Percentiles rank a stretch among this genome's conserved stretches.
Conservation (phyloP, 495 filamentous ascomycete species). For the Emericellopsis terricola region DNA sequence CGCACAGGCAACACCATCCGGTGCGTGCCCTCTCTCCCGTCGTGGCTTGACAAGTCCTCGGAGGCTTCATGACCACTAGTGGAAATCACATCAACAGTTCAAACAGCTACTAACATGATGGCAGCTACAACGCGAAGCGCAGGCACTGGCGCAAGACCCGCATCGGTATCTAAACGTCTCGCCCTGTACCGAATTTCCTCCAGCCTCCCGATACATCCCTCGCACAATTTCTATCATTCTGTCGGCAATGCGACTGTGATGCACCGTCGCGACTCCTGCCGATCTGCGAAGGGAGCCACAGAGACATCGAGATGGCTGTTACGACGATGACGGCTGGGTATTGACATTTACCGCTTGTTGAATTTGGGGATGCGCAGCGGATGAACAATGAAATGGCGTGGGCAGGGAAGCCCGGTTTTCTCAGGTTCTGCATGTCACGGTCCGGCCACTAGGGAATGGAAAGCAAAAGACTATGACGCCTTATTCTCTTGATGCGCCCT, state of each 20-base stretch:
- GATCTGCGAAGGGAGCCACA: no score
- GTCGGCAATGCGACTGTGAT: no score
- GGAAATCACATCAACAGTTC: neutral
- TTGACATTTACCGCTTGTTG: no score
- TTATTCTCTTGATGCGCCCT: neutral
- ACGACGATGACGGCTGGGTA: neutral
- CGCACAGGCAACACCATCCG: conserved; percentile 97
- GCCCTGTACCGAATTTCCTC: no score
- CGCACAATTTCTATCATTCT: no score
- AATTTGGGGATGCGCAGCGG: neutral
- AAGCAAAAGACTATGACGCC: conserved; percentile 3
- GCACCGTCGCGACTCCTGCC: no score
- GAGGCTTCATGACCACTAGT: neutral
- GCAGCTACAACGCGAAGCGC: conserved; percentile 98
- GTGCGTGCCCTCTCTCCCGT: conserved; percentile 36
- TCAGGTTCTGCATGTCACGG: conserved; percentile 3
- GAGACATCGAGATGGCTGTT: no score
- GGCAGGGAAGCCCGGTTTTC: conserved; percentile 2
- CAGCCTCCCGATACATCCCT: no score
- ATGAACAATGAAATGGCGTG: neutral
- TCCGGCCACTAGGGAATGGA: conserved; percentile 3
- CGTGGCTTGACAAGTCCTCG: neutral
- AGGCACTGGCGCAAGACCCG: conserved; percentile 99
- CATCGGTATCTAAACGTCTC: conserved; percentile 64
- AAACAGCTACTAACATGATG: conserved; percentile 3